phyloP scores from a whole-genome alignment of 495 filamentous ascomycete species.

The Cladorrhinum samala region DNA sequence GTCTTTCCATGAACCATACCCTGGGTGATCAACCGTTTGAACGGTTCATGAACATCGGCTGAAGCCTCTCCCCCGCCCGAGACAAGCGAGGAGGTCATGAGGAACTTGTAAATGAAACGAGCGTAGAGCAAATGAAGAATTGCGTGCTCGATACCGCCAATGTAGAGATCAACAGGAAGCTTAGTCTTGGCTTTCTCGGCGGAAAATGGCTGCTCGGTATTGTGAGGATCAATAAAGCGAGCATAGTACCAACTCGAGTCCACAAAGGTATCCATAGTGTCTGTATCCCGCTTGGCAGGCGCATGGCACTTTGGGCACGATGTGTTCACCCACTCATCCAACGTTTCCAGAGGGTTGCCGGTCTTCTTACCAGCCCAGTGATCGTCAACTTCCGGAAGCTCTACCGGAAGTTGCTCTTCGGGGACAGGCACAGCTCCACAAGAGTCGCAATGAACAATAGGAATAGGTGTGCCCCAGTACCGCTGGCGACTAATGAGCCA shows the following conservation, averaged over 20 bases:
- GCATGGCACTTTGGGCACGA: constrained; percentile 66
- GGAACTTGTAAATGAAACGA: constrained; percentile 84
- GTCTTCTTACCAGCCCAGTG: constrained; percentile 62
- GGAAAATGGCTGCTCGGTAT: constrained; percentile 55
- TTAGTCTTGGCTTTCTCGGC: constrained; percentile 44
- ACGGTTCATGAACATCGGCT: constrained; percentile 53
- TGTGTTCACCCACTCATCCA: constrained; percentile 67
- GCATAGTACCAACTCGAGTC: constrained; percentile 92
- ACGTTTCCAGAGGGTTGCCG: constrained; percentile 70
- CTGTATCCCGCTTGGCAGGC: constrained; percentile 73
- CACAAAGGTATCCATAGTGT: constrained; percentile 95
- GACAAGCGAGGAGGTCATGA: constrained; percentile 48
- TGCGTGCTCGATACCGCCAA: constrained; percentile 85
- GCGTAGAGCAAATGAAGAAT: constrained; percentile 90
- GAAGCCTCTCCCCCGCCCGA: constrained; percentile 15
- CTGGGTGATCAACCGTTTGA: constrained; percentile 73
- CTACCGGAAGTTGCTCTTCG: constrained; percentile 65
- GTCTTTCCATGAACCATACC: constrained; percentile 92
- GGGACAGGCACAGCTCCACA: constrained; percentile 81
- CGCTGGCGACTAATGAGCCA: constrained; percentile 86
- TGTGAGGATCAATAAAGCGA: constrained; percentile 66
- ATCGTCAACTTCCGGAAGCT: constrained; percentile 61
- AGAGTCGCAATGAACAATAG: constrained; percentile 72
- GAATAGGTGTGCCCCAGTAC: constrained; percentile 89
- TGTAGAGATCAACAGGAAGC: constrained; percentile 76